A percentile compares a stretch with the other conserved stretches of the same genome.
These are phyloP conservation scores for Phytophthora vignae DNA, from an alignment of 352 stramenopile species.

Conservation along the genomic window DNA sequence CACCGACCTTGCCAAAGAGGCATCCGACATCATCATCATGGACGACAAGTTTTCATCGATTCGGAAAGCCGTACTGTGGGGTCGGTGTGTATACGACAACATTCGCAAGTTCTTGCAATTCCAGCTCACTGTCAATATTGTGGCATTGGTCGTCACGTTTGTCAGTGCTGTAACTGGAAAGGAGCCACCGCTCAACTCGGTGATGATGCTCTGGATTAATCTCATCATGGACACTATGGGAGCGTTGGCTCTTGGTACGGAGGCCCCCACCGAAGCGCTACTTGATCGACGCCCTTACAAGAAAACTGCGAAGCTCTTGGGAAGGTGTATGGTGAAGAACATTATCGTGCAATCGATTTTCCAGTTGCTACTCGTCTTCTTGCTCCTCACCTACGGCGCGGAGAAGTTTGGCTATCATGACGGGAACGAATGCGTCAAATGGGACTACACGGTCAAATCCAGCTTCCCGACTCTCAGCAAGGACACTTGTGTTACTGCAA, in stretches of 20 bases:
- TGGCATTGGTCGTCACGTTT: conserved; percentile 81
- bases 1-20: conserved; percentile 84
- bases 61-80: conserved; percentile 79
- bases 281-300: conserved; percentile 79
- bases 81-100: conserved; percentile 86
- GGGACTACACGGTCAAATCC: conserved; percentile 58
- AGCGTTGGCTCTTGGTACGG: conserved; percentile 73
- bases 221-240: conserved; percentile 90
- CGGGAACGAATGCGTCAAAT: conserved; percentile 61
- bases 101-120: conserved; percentile 90
- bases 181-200: conserved; percentile 81
- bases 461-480: conserved; percentile 46
- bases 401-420: conserved; percentile 67
- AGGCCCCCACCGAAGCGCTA: conserved; percentile 69
- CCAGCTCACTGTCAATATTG: conserved; percentile 87
- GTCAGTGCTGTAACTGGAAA: conserved; percentile 85
- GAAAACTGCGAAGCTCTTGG: conserved; percentile 65
- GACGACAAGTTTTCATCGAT: conserved; percentile 90
- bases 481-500: conserved; percentile 57
- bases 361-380: conserved; percentile 88
- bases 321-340: conserved; percentile 79
- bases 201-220: conserved; percentile 93
- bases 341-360: conserved; percentile 75
- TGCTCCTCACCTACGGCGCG: conserved; percentile 70
- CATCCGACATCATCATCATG: conserved; percentile 90